Percentiles rank a stretch among this genome's conserved stretches.
Evolutionary conservation across 148 eudicot genomes (phyloP).

Genomic region (Oxyria digyna): DNA sequence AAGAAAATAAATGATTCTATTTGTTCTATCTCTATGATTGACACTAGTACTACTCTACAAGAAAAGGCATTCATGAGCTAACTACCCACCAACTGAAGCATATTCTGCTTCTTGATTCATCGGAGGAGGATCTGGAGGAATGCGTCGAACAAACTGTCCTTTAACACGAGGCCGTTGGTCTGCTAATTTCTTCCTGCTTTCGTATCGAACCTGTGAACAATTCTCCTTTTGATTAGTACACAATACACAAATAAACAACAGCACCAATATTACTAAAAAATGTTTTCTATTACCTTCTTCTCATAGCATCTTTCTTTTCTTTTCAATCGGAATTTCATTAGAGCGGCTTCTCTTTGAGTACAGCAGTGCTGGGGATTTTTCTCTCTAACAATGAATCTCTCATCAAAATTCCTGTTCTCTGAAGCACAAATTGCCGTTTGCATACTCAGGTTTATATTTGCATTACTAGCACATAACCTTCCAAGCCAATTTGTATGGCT

Average conservation of each 20-base stretch:
- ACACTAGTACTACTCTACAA: background rate
- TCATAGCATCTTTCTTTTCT: slow-evolving; percentile 91
- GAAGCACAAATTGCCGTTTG: slow-evolving; percentile 10
- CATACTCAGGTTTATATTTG: too few relatives aligned
- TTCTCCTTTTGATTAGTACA: background rate
- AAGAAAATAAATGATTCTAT: background rate
- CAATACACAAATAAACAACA: background rate
- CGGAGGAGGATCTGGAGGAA: slow-evolving; percentile 36
- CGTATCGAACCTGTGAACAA: slow-evolving; percentile 64
- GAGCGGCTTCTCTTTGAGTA: slow-evolving; percentile 63
- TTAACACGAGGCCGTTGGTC: slow-evolving; percentile 90
- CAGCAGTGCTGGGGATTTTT: slow-evolving; percentile 20
- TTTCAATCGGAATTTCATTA: slow-evolving; percentile 76
- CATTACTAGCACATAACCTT: background rate
- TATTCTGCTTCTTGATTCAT: slow-evolving; percentile 20
- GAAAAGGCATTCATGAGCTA: background rate
- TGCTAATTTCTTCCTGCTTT: slow-evolving; percentile 87
- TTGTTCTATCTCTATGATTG: background rate
- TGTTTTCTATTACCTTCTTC: slow-evolving; percentile 54
- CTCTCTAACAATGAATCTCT: background rate
- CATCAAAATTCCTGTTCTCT: slow-evolving; percentile 22
- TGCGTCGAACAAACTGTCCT: slow-evolving; percentile 94
- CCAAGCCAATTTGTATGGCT: slow-evolving; percentile 22
- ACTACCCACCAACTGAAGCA: slow-evolving; percentile 11
- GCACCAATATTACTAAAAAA: background rate